Evolutionary conservation across 768 basidiomycete genomes (phyloP).

Genomic region (Tulasnella sp.): DNA sequence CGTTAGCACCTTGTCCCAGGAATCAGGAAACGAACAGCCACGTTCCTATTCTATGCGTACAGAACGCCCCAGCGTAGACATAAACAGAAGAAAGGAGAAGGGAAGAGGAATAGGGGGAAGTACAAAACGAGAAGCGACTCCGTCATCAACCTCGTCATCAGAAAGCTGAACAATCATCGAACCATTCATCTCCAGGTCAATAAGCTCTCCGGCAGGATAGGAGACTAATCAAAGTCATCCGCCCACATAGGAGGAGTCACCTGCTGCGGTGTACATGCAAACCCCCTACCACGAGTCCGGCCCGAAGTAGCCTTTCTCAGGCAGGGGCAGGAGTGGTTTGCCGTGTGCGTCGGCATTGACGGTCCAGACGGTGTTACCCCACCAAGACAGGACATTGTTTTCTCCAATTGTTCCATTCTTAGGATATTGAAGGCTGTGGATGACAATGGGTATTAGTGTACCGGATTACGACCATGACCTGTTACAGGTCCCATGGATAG

Average conservation of each 20-base stretch:
- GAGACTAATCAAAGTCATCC: conserved; percentile 15
- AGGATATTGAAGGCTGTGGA: conserved; percentile 61
- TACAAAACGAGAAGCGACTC: not conserved
- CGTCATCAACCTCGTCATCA: not conserved
- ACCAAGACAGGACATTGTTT: conserved; percentile 62
- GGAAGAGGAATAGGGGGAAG: not conserved
- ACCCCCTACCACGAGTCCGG: conserved; percentile 26
- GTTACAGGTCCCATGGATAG: conserved; percentile 28
- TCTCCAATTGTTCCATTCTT: conserved; percentile 61
- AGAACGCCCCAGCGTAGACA: not conserved
- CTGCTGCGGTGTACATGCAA: not conserved
- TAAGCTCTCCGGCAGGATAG: not conserved
- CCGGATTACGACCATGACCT: not conserved
- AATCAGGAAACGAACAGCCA: conserved; percentile 9
- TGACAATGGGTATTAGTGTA: conserved; percentile 6
- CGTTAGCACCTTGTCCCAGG: not conserved
- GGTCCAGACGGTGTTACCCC: conserved; percentile 60
- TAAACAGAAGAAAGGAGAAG: conserved; percentile 14
- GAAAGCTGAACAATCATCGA: conserved; percentile 12
- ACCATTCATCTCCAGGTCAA: not conserved
- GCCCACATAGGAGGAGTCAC: conserved; percentile 10
- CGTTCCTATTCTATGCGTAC: conserved; percentile 14
- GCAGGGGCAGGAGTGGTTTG: conserved; percentile 6
- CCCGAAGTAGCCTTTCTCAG: conserved; percentile 25
- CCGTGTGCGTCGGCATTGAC: conserved; percentile 34